Conservation (phyloP, 2,329 filamentous ascomycete genomes). For the Penicillium nordicum region DNA sequence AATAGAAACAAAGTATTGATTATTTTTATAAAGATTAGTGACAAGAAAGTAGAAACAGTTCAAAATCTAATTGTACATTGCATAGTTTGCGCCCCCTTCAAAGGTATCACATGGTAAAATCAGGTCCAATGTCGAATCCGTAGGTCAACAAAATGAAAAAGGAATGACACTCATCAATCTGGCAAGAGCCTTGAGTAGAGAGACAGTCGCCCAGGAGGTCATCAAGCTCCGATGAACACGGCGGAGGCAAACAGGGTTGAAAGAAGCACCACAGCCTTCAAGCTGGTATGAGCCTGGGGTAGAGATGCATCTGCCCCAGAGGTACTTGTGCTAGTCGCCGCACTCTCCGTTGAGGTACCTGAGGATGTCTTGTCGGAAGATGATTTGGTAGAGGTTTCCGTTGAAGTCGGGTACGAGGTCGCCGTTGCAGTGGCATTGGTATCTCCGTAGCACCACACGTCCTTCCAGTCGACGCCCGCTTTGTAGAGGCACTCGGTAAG, state of each 20-base stretch:
- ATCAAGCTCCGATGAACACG: neutral
- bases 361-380: neutral
- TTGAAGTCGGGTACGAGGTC: conserved; percentile 13
- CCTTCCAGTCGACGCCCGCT: conserved; percentile 20
- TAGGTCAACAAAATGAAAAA: neutral
- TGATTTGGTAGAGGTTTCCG: conserved; percentile 3
- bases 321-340: neutral
- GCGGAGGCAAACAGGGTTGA: conserved; percentile 2
- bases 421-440: conserved; percentile 22
- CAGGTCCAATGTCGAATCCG: neutral
- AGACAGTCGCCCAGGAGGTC: neutral
- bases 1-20: neutral
- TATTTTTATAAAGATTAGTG: neutral
- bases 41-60: neutral
- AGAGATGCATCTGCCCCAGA: neutral
- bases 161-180: neutral
- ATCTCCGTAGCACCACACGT: conserved; percentile 26
- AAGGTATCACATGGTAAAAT: neutral
- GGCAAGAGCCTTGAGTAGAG: neutral
- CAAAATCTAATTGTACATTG: neutral
- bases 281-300: neutral
- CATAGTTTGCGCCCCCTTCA: neutral
- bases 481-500: conserved; percentile 27
- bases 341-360: conserved; percentile 2
- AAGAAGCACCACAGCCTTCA: conserved; percentile 1